phyloP scores from a whole-genome alignment of 306 rosid species.

The Cucurbita moschata region DNA sequence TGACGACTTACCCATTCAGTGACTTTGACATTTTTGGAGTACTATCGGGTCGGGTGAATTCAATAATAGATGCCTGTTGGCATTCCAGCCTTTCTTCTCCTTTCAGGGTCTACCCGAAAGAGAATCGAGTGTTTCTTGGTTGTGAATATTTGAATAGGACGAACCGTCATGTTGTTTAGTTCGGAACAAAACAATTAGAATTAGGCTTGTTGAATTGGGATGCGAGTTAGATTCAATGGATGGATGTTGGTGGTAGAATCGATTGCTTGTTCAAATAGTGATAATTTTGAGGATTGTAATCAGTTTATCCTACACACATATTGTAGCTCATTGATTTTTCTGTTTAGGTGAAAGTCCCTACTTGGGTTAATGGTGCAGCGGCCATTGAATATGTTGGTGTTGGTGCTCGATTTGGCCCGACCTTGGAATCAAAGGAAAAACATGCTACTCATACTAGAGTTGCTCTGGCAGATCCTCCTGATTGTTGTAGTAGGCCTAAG shows the following conservation, averaged over 20 bases:
- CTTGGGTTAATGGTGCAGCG: slow-evolving; percentile 60
- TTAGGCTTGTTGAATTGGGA: too few species aligned
- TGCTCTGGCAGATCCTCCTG: slow-evolving; percentile 95
- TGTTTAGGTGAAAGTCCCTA: slow-evolving; percentile 77
- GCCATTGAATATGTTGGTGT: slow-evolving; percentile 68
- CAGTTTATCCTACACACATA: not conserved
- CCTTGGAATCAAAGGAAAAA: slow-evolving; percentile 79
- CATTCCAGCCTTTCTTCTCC: too few species aligned
- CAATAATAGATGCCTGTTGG: too few species aligned
- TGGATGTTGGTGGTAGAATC: not conserved
- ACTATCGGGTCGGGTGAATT: too few species aligned
- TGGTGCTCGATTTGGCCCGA: slow-evolving; percentile 90
- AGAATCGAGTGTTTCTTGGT: too few species aligned
- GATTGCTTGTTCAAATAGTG: not conserved
- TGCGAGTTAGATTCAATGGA: not conserved
- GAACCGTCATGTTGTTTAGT: too few species aligned
- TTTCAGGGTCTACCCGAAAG: too few species aligned
- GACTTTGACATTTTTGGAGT: too few species aligned
- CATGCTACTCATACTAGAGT: slow-evolving; percentile 77
- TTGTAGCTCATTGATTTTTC: not conserved
- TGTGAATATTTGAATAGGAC: too few species aligned
- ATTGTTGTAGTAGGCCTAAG: slow-evolving; percentile 56
- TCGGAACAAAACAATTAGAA: too few species aligned
- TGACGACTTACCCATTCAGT: too few species aligned
- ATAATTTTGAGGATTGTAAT: not conserved